Conservation (phyloP, 306 rosid species). For the Crataegus laevigata region DNA sequence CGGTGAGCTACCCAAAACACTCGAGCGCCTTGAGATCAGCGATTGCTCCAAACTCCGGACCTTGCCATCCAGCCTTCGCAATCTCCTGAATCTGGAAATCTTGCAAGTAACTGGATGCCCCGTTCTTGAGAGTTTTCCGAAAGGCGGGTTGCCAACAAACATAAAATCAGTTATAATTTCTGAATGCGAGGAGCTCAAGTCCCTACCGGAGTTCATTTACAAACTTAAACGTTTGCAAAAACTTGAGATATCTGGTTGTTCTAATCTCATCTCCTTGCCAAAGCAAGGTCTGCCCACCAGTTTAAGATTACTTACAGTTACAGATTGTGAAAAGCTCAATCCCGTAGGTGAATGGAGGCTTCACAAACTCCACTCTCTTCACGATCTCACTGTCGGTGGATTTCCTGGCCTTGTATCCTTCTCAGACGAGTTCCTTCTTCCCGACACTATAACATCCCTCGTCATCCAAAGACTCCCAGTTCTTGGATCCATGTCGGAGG, state of each 20-base stretch:
- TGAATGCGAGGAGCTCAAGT: not conserved
- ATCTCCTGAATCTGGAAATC: slow-evolving; percentile 2
- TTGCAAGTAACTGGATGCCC: slow-evolving; percentile 1
- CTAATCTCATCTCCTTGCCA: slow-evolving; percentile 14
- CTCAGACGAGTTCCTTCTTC: not conserved
- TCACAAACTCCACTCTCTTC: not conserved
- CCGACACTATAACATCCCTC: not conserved
- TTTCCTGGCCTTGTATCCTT: not conserved
- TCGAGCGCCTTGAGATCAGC: slow-evolving; percentile 1
- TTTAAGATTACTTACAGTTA: not conserved
- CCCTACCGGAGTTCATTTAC: not conserved
- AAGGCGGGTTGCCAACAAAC: not conserved
- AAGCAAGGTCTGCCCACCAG: slow-evolving; percentile 17
- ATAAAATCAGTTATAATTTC: not conserved
- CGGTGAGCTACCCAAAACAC: not conserved
- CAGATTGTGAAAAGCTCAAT: slow-evolving; percentile 11
- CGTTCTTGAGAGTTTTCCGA: not conserved
- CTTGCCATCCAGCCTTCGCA: not conserved
- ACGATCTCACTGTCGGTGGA: not conserved
- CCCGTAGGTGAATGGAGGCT: not conserved
- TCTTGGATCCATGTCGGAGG: slow-evolving; percentile 7
- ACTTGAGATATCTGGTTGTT: slow-evolving; percentile 12
- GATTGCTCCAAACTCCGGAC: not conserved
- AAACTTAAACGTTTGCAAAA: slow-evolving; percentile 3
- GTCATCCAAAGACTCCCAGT: not conserved